A percentile compares a stretch with the other conserved stretches of the same genome.
phyloP scores from a whole-genome alignment of 352 stramenopile genomes.

The Globisporangium nodosum region DNA sequence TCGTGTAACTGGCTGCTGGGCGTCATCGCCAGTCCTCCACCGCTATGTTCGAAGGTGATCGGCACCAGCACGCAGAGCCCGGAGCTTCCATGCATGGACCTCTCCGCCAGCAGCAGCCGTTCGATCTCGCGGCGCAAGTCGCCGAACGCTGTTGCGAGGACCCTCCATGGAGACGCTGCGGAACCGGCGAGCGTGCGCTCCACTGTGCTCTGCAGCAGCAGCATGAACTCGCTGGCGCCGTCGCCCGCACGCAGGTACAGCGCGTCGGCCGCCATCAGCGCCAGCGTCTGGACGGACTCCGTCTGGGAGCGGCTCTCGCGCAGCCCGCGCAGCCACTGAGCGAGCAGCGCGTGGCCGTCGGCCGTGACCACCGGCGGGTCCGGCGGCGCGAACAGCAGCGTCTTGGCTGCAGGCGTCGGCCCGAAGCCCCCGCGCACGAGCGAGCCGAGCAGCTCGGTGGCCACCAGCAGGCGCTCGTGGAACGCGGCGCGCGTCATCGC shows the following conservation, averaged over 20 bases:
- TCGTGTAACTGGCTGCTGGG: conserved; percentile 19
- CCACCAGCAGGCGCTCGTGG: conserved; percentile 6
- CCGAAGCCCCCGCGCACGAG: conserved; percentile 44
- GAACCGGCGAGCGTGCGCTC: conserved; percentile 7
- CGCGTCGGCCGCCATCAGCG: conserved; percentile 41
- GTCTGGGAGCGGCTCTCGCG: conserved; percentile 3
- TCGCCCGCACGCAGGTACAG: conserved; percentile 52
- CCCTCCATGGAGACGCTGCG: not conserved
- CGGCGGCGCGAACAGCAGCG: conserved; percentile 53
- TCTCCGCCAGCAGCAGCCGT: not conserved
- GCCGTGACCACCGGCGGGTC: conserved; percentile 51
- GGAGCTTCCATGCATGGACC: not conserved
- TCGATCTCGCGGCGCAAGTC: conserved; percentile 32
- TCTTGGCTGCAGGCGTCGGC: conserved; percentile 36
- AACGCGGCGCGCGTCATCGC: not conserved
- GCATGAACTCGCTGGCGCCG: conserved; percentile 47
- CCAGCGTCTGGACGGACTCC: conserved; percentile 27
- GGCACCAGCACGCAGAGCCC: not conserved
- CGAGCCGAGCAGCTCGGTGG: conserved; percentile 17
- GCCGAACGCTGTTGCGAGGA: conserved; percentile 30
- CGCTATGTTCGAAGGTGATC: not conserved
- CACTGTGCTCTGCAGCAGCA: conserved; percentile 38
- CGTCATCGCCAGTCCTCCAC: conserved; percentile 14
- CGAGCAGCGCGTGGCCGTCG: conserved; percentile 43
- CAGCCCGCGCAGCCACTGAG: conserved; percentile 29